Evolutionary conservation across 2,329 filamentous ascomycete species (phyloP).

Genomic region (Fonsecaea erecta): DNA sequence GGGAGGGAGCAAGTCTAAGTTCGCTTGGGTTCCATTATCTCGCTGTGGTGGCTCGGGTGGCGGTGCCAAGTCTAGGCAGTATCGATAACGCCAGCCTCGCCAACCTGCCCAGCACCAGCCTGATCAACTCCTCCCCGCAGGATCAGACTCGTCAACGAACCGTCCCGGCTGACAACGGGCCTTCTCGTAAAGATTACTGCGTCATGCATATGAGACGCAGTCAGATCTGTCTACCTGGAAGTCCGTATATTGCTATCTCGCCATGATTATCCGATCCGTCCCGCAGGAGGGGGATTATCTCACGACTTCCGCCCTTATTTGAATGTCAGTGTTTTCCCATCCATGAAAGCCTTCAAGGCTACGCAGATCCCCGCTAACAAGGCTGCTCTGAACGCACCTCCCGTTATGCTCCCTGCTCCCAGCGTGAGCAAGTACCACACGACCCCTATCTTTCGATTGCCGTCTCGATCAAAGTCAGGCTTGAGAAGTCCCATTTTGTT

Average conservation of each 20-base stretch:
- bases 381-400: slow-evolving; percentile 26
- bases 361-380: slow-evolving; percentile 23
- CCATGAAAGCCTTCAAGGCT: slow-evolving; percentile 18
- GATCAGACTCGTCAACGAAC: background rate
- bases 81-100: slow-evolving; percentile 1
- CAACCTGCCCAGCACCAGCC: background rate
- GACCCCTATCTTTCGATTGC: slow-evolving; percentile 41
- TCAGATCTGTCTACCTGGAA: background rate
- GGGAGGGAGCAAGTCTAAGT: background rate
- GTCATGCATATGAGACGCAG: background rate
- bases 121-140: background rate
- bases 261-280: slow-evolving; percentile 1
- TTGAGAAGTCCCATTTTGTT: slow-evolving; percentile 56
- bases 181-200: background rate
- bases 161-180: background rate
- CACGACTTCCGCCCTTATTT: background rate
- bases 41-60: background rate
- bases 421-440: slow-evolving; percentile 37
- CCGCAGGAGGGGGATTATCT: background rate
- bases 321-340: background rate
- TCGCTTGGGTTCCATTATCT: background rate
- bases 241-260: background rate
- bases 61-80: background rate
- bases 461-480: slow-evolving; percentile 66
- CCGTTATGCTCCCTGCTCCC: slow-evolving; percentile 29